Evolutionary conservation across 129 eudicot genomes (phyloP).

Genomic region (Flaveria bidentis): DNA sequence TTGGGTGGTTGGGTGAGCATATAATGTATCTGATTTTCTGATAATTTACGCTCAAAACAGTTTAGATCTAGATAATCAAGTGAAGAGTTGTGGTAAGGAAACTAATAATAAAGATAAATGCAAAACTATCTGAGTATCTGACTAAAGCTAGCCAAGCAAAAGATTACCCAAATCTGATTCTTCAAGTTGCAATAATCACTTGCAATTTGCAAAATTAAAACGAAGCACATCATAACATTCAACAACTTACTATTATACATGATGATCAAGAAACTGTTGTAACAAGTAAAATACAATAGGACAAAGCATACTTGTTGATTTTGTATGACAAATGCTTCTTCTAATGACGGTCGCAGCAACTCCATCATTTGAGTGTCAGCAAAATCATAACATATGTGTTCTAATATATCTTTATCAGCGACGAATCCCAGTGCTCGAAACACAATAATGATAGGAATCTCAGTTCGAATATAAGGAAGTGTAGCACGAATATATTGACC

Average conservation of each 20-base stretch:
- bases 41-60: not conserved
- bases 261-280: not conserved
- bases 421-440: constrained; percentile 67
- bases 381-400: constrained; percentile 63
- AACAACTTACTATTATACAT: not conserved
- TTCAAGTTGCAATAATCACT: constrained; percentile 8
- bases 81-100: not conserved
- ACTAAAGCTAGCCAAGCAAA: not conserved
- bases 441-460: constrained; percentile 66
- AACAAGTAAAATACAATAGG: not conserved
- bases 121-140: not conserved
- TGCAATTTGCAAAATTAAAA: not conserved
- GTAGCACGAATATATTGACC: constrained; percentile 72
- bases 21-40: not conserved
- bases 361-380: constrained; percentile 73
- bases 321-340: constrained; percentile 75
- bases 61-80: not conserved
- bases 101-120: not conserved
- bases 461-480: constrained; percentile 56
- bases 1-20: not conserved
- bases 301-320: constrained; percentile 34
- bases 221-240: not conserved
- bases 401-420: constrained; percentile 68
- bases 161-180: not conserved
- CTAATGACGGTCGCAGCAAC: constrained; percentile 67